phyloP scores from a whole-genome alignment of 352 stramenopile genomes.

The Bremia lactucae region DNA sequence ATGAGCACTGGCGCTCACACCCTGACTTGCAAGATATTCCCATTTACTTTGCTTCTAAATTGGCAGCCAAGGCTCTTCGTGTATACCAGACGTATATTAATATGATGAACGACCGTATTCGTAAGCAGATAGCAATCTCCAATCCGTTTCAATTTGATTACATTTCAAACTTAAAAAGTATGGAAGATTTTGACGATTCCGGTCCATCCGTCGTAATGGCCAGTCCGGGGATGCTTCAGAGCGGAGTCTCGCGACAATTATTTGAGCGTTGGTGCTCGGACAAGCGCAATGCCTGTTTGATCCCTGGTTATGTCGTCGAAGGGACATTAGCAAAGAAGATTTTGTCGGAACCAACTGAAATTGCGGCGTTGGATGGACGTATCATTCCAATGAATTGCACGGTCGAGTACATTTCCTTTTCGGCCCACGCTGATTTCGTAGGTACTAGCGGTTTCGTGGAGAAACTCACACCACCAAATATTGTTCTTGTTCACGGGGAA shows the following conservation, averaged over 20 bases:
- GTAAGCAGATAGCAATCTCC: slow-evolving; percentile 94
- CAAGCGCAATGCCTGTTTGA: slow-evolving; percentile 97
- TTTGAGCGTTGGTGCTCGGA: slow-evolving; percentile 97
- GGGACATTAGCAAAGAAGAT: slow-evolving; percentile 97
- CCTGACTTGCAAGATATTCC: slow-evolving; percentile 92
- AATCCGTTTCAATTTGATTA: slow-evolving; percentile 97
- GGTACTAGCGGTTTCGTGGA: slow-evolving; percentile 94
- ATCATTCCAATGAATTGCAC: slow-evolving; percentile 91
- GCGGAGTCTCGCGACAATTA: slow-evolving; percentile 93
- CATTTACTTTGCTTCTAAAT: slow-evolving; percentile 98
- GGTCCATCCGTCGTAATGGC: slow-evolving; percentile 98
- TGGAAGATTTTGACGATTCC: slow-evolving; percentile 96
- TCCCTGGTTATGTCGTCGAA: slow-evolving; percentile 98
- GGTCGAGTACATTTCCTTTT: slow-evolving; percentile 97
- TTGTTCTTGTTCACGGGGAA: slow-evolving; percentile 94
- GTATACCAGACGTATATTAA: slow-evolving; percentile 99
- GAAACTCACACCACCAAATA: slow-evolving; percentile 87
- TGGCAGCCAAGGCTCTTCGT: slow-evolving; percentile 91
- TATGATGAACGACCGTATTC: slow-evolving; percentile 99
- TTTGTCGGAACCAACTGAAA: slow-evolving; percentile 91
- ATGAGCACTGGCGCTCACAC: slow-evolving; percentile 97
- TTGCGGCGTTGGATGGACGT: slow-evolving; percentile 89
- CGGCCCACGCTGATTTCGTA: slow-evolving; percentile 95
- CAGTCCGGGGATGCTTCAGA: slow-evolving; percentile 98
- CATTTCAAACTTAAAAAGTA: slow-evolving; percentile 94